These are phyloP conservation scores for Wallacemonas collosoma DNA, from an alignment of 208 protist species.

Conservation along the genomic window DNA sequence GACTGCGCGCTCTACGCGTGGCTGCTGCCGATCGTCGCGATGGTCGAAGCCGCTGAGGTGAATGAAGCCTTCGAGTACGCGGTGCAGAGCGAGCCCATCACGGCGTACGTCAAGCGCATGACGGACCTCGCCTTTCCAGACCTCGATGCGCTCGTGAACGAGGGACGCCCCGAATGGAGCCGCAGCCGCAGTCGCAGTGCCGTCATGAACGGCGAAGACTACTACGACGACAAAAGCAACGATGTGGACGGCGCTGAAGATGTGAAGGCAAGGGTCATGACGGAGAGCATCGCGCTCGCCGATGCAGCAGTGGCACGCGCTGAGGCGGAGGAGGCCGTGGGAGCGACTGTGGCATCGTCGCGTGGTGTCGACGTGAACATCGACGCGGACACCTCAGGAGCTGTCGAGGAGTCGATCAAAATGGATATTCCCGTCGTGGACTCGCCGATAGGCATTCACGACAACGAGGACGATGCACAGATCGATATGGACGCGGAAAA, in stretches of 20 bases:
- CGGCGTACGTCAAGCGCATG: slow-evolving; percentile 58
- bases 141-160: slow-evolving; percentile 32
- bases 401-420: neutral
- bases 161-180: neutral
- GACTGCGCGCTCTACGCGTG: slow-evolving; percentile 74
- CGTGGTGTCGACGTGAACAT: neutral
- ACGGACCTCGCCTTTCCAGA: slow-evolving; percentile 50
- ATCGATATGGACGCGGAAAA: neutral
- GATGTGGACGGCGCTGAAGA: too few relatives aligned
- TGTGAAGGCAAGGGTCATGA: neutral
- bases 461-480: neutral
- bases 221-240: neutral
- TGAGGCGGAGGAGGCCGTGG: slow-evolving; percentile 1
- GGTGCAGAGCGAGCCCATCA: slow-evolving; percentile 48
- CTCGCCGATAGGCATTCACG: slow-evolving; percentile 5
- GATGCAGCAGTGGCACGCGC: neutral
- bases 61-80: slow-evolving; percentile 53
- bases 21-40: slow-evolving; percentile 55
- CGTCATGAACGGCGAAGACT: slow-evolving; percentile 4
- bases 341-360: neutral
- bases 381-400: neutral
- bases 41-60: slow-evolving; percentile 39
- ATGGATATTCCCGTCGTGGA: slow-evolving; percentile 12
- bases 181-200: neutral
- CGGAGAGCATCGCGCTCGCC: neutral